Base-by-base conservation (phyloP, 2,329 filamentous ascomycete species). In the Myriosclerotinia duriaeana region DNA sequence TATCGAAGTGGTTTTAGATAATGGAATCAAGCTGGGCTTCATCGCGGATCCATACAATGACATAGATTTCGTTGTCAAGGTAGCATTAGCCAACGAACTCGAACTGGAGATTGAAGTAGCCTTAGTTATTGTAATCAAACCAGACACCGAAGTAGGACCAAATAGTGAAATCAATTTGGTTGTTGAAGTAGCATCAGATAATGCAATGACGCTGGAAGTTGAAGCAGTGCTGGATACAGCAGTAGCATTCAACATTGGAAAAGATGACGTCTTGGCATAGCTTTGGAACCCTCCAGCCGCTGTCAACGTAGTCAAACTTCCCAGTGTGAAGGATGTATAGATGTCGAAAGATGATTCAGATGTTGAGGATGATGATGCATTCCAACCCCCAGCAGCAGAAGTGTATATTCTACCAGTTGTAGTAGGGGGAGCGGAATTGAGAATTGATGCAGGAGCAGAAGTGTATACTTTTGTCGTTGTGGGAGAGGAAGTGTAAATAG, bases 311-410 rank as follows among this genome's bases (percentile, higher is more conserved):
- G 71, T 62, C 22, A 67, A 30, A 6, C 59, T 54, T 12, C 66
- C 6, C 54, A 54, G 17, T 46, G 52, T 36, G n/a, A 17, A 52
- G 5, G 65, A 66, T 12, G 54, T 44, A 61, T 67, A 69, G 15
- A 72, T 63, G 17, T 69, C 54, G 30, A 71, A 50, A 20, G 36
- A 38, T 38, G 40, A 46, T 63, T 61, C 12, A 40, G 40, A 42
- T 46, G 6, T 30, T 38, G 14, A 59, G 34, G 61, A 59, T 12
- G 68, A 69, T 7, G 70, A 69, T 36, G 44, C 53, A 48, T 74
- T 73, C 72, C 72, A 74, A 50, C 72, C 72, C 22, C 68, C 67
- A 44, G 46, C 5, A 4, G 38, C 40, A 11, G 66, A 42, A 7
- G 68, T 69, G 36, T 63, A 71, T 30, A 44, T 67, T 61, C 40